Percentiles rank a stretch among this genome's conserved stretches.
phyloP scores from a whole-genome alignment of 139 green algal genomes.

The Parachlorella kessleri region DNA sequence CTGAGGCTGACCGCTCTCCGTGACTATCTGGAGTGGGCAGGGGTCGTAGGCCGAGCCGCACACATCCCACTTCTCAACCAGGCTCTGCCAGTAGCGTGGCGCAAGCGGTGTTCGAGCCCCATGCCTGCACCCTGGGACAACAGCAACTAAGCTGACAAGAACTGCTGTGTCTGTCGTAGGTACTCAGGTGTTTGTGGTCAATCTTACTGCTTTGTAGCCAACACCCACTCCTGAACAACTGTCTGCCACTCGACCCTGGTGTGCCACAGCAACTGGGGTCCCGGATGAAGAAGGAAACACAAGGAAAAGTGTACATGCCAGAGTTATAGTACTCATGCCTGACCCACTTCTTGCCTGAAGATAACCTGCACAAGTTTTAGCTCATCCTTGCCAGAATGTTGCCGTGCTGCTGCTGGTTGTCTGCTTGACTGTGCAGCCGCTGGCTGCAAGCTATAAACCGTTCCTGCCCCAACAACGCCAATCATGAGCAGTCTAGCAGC shows the following conservation, averaged over 20 bases:
- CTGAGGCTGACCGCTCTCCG: background rate
- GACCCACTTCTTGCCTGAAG: too few relatives aligned
- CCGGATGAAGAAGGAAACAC: too few relatives aligned
- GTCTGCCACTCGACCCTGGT: too few relatives aligned
- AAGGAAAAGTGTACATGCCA: slow-evolving; percentile 10
- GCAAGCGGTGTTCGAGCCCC: slow-evolving; percentile 59
- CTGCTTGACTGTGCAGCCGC: too few relatives aligned
- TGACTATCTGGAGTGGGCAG: background rate
- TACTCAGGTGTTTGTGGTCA: background rate
- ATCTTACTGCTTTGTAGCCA: background rate
- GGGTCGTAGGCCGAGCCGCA: slow-evolving; percentile 48
- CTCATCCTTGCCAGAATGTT: too few relatives aligned
- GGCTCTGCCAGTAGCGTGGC: slow-evolving; percentile 38
- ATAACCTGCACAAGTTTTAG: too few relatives aligned
- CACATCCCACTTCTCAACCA: slow-evolving; percentile 44
- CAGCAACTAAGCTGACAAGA: background rate
- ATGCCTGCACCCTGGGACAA: background rate
- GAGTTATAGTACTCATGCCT: too few relatives aligned
- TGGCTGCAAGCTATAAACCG: too few relatives aligned
- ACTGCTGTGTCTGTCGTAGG: background rate
- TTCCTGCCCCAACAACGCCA: too few relatives aligned
- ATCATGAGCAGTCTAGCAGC: too few relatives aligned
- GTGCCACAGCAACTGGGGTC: too few relatives aligned
- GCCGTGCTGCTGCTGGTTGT: too few relatives aligned
- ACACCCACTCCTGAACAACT: background rate